Evolutionary conservation across 441 rosid genomes (phyloP).

Genomic region (Pelargonium citronellum): DNA sequence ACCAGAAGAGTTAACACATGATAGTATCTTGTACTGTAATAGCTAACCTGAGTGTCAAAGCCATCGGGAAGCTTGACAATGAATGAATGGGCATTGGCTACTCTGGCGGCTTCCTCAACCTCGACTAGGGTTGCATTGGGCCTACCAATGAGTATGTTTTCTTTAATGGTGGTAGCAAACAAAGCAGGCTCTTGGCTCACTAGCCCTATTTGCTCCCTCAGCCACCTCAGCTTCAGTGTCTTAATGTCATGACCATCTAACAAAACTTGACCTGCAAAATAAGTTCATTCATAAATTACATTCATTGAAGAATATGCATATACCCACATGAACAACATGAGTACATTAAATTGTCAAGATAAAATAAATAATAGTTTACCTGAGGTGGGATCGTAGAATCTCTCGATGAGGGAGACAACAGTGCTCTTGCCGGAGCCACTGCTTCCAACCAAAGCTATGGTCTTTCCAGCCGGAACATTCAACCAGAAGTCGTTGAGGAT

Average conservation of each 20-base stretch:
- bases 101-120: slow-evolving; percentile 95
- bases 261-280: slow-evolving; percentile 65
- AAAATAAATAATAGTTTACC: slow-evolving; percentile 36
- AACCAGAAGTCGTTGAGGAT: slow-evolving; percentile 74
- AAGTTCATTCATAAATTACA: slow-evolving; percentile 14
- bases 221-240: slow-evolving; percentile 72
- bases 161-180: slow-evolving; percentile 91
- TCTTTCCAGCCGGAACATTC: slow-evolving; percentile 86
- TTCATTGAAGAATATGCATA: neutral
- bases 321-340: slow-evolving; percentile 63
- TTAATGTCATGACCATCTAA: slow-evolving; percentile 86
- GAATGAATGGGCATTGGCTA: slow-evolving; percentile 98
- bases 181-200: slow-evolving; percentile 99
- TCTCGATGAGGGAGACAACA: slow-evolving; percentile 90
- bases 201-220: slow-evolving; percentile 94
- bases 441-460: slow-evolving; percentile 97
- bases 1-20: neutral
- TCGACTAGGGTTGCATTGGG: slow-evolving; percentile 76
- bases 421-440: slow-evolving; percentile 99
- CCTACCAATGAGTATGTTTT: slow-evolving; percentile 87
- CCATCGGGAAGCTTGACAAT: slow-evolving; percentile 90
- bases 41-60: slow-evolving; percentile 85
- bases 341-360: no score
- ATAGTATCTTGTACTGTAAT: neutral
- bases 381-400: slow-evolving; percentile 91